A percentile compares a stretch with the other conserved stretches of the same genome.
Evolutionary conservation across 345 rosid genomes (phyloP).

Genomic region (Reutealis trisperma): DNA sequence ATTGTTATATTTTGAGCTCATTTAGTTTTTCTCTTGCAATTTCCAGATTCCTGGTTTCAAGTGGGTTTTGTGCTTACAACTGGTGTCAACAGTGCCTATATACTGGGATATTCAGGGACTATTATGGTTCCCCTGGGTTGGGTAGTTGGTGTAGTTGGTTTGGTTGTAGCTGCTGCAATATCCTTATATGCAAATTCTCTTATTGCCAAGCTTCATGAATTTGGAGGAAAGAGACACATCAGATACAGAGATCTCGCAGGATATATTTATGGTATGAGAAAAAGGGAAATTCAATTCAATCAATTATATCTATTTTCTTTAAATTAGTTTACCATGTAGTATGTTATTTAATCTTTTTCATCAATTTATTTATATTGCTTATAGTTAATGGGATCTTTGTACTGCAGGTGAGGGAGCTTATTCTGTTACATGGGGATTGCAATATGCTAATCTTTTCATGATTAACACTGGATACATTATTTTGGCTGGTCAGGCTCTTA

Average conservation of each 20-base stretch:
- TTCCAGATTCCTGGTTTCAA: constrained; percentile 91
- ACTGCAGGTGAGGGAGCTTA: constrained; percentile 23
- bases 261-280: constrained; percentile 53
- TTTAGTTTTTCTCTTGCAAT: constrained; percentile 5
- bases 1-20: background rate
- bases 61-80: constrained; percentile 81
- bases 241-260: constrained; percentile 94
- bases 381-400: background rate
- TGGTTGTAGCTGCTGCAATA: constrained; percentile 60
- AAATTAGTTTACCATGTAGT: background rate
- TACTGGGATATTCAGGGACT: constrained; percentile 87
- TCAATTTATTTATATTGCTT: background rate
- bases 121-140: constrained; percentile 93
- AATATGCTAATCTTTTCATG: constrained; percentile 59
- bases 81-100: constrained; percentile 86
- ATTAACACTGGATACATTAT: constrained; percentile 54
- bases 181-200: constrained; percentile 81
- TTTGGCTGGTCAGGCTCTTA: constrained; percentile 65
- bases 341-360: background rate
- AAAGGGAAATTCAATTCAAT: background rate
- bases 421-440: constrained; percentile 46
- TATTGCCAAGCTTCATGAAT: constrained; percentile 80
- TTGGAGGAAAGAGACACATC: constrained; percentile 88
- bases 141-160: constrained; percentile 71
- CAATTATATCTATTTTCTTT: background rate